These are phyloP conservation scores for Neonectria punicea DNA, from an alignment of 2,329 filamentous ascomycete genomes.

Conservation along the genomic window DNA sequence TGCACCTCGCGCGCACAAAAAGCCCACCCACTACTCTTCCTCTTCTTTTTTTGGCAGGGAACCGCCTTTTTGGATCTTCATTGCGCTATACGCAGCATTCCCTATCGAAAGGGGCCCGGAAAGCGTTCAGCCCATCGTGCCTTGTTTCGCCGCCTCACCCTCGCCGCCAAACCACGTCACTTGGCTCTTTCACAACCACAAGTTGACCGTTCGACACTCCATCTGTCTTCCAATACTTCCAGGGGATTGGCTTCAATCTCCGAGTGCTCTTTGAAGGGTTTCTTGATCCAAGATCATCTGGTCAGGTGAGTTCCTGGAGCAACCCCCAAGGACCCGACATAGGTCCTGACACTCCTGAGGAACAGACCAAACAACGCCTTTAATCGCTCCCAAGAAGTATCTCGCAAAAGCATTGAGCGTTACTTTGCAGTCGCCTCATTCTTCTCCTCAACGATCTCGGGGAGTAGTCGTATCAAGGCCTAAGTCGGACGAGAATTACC, in stretches of 20 bases:
- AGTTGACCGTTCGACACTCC: neutral
- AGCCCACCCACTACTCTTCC: neutral
- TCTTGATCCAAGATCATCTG: neutral
- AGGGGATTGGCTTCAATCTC: too few relatives aligned
- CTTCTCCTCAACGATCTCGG: neutral
- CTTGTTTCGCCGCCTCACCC: neutral
- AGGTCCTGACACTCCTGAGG: neutral
- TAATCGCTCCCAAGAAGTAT: neutral
- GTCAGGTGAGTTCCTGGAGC: neutral
- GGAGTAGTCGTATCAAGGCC: neutral
- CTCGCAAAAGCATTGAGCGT: neutral
- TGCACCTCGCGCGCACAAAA: conserved; percentile 1
- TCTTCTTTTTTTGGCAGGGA: conserved; percentile 25
- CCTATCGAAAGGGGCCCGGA: conserved; percentile 29
- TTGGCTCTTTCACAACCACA: neutral
- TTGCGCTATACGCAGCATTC: conserved; percentile 41
- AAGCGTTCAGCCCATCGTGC: conserved; percentile 11
- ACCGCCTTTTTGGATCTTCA: conserved; percentile 42
- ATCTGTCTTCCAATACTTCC: neutral
- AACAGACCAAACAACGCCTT: neutral
- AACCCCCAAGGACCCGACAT: neutral
- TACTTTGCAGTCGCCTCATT: neutral
- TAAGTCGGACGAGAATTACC: neutral
- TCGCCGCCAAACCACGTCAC: neutral
- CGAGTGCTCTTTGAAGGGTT: neutral